These are phyloP conservation scores for Triticum turgidum DNA, from an alignment of 176 grass and related monocot species.

Conservation along the genomic window DNA sequence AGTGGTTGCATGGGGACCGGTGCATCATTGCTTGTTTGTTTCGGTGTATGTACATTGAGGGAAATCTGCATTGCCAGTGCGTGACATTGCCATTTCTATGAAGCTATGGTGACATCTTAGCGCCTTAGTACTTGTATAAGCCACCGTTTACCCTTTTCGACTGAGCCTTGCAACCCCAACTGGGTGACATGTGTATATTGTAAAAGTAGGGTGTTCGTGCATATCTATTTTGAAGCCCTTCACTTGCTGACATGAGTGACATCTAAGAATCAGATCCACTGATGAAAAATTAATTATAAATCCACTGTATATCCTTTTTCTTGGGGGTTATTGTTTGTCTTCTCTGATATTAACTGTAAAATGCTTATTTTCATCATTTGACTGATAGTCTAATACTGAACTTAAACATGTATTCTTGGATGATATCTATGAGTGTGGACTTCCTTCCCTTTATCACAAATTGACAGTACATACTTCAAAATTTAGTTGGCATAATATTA, in stretches of 20 bases:
- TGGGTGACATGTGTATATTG: not conserved
- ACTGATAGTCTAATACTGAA: not conserved
- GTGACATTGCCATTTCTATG: not conserved
- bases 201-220: not conserved
- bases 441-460: not conserved
- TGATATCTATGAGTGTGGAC: not conserved
- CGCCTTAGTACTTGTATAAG: not conserved
- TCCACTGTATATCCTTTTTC: not conserved
- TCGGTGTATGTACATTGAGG: too few relatives aligned
- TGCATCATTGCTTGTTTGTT: too few relatives aligned
- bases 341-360: not conserved
- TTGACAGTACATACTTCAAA: not conserved
- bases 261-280: conserved; percentile 8
- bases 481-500: not conserved
- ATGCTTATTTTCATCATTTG: not conserved
- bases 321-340: not conserved
- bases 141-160: not conserved
- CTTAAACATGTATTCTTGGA: conserved; percentile 6
- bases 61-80: not conserved
- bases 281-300: not conserved
- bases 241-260: not conserved
- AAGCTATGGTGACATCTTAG: not conserved
- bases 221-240: not conserved
- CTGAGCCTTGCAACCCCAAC: not conserved
- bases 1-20: not conserved